phyloP scores from a whole-genome alignment of 106 monocot species.

The Dendrobium officinale region DNA sequence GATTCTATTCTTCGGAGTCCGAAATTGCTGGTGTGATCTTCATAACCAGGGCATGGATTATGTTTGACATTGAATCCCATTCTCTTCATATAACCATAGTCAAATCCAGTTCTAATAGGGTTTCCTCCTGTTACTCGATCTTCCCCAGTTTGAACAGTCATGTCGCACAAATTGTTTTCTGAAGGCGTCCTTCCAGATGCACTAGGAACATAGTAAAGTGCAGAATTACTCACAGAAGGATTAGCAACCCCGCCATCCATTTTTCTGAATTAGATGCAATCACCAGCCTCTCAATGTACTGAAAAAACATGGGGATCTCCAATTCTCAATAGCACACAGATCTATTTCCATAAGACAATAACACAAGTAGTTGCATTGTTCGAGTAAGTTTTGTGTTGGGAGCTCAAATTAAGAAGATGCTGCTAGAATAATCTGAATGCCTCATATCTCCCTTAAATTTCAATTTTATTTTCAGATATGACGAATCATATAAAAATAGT shows the following conservation, averaged over 20 bases:
- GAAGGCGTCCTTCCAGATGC: slow-evolving; percentile 11
- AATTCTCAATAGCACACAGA: neutral
- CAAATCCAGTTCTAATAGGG: slow-evolving; percentile 4
- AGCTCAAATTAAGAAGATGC: neutral
- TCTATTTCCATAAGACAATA: neutral
- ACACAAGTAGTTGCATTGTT: neutral
- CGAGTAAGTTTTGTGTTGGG: neutral
- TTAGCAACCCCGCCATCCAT: slow-evolving; percentile 28
- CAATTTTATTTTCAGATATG: neutral
- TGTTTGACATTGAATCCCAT: slow-evolving; percentile 14
- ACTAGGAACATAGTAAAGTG: slow-evolving; percentile 5
- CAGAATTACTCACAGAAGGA: slow-evolving; percentile 17
- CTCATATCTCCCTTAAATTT: neutral
- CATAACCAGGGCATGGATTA: slow-evolving; percentile 20
- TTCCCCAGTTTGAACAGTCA: slow-evolving; percentile 66
- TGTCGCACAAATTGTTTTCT: slow-evolving; percentile 27
- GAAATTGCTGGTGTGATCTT: slow-evolving; percentile 26
- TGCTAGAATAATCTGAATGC: neutral
- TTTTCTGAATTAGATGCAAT: neutral
- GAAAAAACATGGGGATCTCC: neutral
- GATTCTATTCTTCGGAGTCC: slow-evolving; percentile 39
- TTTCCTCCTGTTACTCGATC: slow-evolving; percentile 29
- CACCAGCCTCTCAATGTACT: neutral
- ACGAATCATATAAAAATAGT: neutral
- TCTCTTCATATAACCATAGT: slow-evolving; percentile 16